These are phyloP conservation scores for Mariannaea elegans DNA, from an alignment of 2,329 filamentous ascomycete genomes.

Conservation along the genomic window DNA sequence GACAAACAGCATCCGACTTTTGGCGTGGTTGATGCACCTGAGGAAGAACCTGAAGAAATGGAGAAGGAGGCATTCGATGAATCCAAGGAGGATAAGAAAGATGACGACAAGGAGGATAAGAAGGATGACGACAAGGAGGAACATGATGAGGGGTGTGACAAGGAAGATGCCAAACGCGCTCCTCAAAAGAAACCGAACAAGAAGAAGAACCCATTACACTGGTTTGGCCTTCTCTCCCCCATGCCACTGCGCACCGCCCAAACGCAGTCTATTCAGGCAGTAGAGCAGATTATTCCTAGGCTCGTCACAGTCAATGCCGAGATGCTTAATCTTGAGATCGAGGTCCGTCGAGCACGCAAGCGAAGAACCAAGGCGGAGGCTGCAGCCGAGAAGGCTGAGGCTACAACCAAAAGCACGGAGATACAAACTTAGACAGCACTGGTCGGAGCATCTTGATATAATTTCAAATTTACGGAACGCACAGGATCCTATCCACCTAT, in stretches of 20 bases:
- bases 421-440: slow-evolving; percentile 12
- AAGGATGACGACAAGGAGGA: slow-evolving; percentile 4
- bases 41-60: slow-evolving; percentile 16
- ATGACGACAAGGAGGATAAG: slow-evolving; percentile 15
- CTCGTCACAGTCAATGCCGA: slow-evolving; percentile 66
- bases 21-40: slow-evolving; percentile 17
- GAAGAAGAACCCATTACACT: slow-evolving; percentile 58
- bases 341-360: slow-evolving; percentile 71
- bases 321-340: slow-evolving; percentile 73
- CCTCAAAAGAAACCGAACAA: slow-evolving; percentile 28
- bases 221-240: slow-evolving; percentile 66
- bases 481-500: slow-evolving; percentile 27
- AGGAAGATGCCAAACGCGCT: slow-evolving; percentile 17
- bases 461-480: not conserved
- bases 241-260: slow-evolving; percentile 67
- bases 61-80: not conserved
- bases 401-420: not conserved
- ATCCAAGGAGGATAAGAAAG: not conserved
- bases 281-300: slow-evolving; percentile 66
- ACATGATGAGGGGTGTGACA: slow-evolving; percentile 14
- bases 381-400: slow-evolving; percentile 40
- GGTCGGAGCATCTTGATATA: slow-evolving; percentile 27
- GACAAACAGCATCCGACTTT: slow-evolving; percentile 31
- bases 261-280: slow-evolving; percentile 60
- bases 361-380: slow-evolving; percentile 58